Evolutionary conservation across 306 rosid species (phyloP).

Genomic region (peach (Prunus persica)): Prunus_persica_NCBIv2 NC_034016.1:9646501-9647000

Average conservation of each 20-base stretch:
- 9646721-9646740: neutral
- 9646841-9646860: slow-evolving; percentile 71
- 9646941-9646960: slow-evolving; percentile 74
- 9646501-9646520: neutral
- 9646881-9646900: slow-evolving; percentile 83
- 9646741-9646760: neutral
- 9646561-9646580: neutral
- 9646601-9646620: neutral
- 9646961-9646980: slow-evolving; percentile 74
- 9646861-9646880: slow-evolving; percentile 80
- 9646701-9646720: neutral
- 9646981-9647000: slow-evolving; percentile 88
- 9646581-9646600: neutral
- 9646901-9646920: slow-evolving; percentile 95
- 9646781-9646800: slow-evolving; percentile 60
- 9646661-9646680: slow-evolving; percentile 3
- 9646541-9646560: neutral
- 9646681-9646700: neutral
- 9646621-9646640: neutral
- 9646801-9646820: slow-evolving; percentile 93
- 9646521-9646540: neutral
- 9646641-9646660: neutral
- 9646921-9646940: slow-evolving; percentile 87
- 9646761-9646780: neutral
- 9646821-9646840: slow-evolving; percentile 88